Base-by-base conservation (phyloP, 1,284 basidiomycete genomes). In the Malassezia japonica region DNA sequence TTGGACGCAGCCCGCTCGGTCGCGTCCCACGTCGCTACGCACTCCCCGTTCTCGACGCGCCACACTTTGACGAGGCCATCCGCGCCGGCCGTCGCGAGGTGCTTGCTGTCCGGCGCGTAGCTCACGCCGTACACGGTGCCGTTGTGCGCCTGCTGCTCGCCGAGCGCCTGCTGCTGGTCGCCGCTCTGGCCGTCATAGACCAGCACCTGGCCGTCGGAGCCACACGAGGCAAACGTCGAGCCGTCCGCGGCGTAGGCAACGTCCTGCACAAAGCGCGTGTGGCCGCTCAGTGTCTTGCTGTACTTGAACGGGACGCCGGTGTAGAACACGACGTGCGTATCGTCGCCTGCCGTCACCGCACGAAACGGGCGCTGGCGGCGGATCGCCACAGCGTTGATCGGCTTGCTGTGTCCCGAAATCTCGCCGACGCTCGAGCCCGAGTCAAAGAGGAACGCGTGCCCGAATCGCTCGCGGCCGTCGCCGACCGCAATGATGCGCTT, bases 401-500 rank as follows among this genome's bases (percentile, higher is more conserved):
- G 85, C 79, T 96, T 96, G 41, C 84, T 83, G 74, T 98, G 91
- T 0, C 92, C 94, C 15, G 80, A 80, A 55, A 98, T 89, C 62
- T 92, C 89, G n/a, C 94, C 94, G 1, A 84, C 86, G 3, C 85
- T 86, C 5, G 85, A 81, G 1, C 94, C 94, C 25, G 82, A 65
- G 57, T 75, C 74, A 27, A 75, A 82, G 61, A 58, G 48, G 46
- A 72, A 70, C 5, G 65, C 68, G 23, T 61, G 57, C 4, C 67
- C 68, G 40, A 65, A 71, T 83, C 83, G 86, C 68, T 91, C 91
- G 57, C 83, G 80, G 34, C 92, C 92, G 57, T 95, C 88, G 41
- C 94, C 94, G n/a, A 90, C 92, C 15, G 85, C 89, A 43, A 96
- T 85, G 61, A 99, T 85, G 13, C 94, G 81, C 75, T 96, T 94